phyloP scores from a whole-genome alignment of 768 basidiomycete species.

The Phlegmacium glaucopus region DNA sequence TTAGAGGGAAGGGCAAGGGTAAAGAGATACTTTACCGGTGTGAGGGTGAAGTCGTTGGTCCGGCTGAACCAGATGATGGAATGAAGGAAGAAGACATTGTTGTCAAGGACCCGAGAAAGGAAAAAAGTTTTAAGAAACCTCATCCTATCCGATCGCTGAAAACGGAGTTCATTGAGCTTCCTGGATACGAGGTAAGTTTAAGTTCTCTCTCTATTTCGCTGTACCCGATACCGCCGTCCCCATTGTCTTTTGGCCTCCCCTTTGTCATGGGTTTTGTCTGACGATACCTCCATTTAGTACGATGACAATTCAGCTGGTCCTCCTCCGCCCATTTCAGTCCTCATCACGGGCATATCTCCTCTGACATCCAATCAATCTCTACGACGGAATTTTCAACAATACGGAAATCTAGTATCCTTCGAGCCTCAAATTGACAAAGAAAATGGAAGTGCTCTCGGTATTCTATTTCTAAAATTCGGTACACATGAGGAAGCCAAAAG shows the following conservation, averaged over 20 bases:
- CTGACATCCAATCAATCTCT: slow-evolving; percentile 67
- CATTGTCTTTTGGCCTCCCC: background rate
- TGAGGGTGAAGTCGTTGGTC: slow-evolving; percentile 51
- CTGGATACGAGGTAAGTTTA: slow-evolving; percentile 53
- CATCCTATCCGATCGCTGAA: slow-evolving; percentile 15
- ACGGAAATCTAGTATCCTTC: slow-evolving; percentile 63
- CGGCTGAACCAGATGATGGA: slow-evolving; percentile 24
- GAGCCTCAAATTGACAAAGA: slow-evolving; percentile 77
- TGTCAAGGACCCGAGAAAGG: slow-evolving; percentile 54
- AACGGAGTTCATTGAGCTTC: slow-evolving; percentile 37
- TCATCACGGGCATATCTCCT: slow-evolving; percentile 68
- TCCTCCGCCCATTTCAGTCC: slow-evolving; percentile 70
- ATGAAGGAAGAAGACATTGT: slow-evolving; percentile 33
- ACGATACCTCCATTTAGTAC: slow-evolving; percentile 45
- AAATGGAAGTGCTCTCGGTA: slow-evolving; percentile 81
- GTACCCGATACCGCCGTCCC: background rate
- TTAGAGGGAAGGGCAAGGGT: slow-evolving; percentile 63
- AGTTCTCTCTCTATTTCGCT: background rate
- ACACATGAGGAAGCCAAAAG: slow-evolving; percentile 64
- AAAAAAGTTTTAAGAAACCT: slow-evolving; percentile 27
- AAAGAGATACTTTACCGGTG: slow-evolving; percentile 53
- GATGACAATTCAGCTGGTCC: slow-evolving; percentile 70
- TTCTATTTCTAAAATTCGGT: slow-evolving; percentile 69
- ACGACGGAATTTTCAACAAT: slow-evolving; percentile 56
- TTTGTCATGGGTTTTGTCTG: slow-evolving; percentile 7